Conservation (phyloP, 73 alveolate species). For the Paramecium tetraurelia region DNA sequence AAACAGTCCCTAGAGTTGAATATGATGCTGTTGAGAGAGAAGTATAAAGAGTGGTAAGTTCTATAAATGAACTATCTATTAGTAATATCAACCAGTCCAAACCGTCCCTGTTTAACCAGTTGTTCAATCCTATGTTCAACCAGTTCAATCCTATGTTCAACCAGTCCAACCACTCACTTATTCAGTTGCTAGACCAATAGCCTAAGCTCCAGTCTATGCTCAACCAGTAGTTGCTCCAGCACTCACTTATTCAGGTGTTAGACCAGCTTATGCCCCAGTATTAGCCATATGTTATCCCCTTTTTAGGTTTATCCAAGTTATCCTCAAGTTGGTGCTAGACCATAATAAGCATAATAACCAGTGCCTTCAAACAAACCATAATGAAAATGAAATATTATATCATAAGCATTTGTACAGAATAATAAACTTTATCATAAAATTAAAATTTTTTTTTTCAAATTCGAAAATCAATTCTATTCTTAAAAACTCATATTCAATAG, state of each 20-base stretch:
- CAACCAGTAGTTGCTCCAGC: conserved; percentile 26
- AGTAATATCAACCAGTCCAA: not conserved
- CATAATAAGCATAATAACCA: not conserved
- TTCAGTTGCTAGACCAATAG: conserved; percentile 1
- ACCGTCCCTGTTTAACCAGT: not conserved
- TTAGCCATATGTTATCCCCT: not conserved
- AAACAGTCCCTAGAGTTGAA: conserved; percentile 50
- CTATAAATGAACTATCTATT: not conserved
- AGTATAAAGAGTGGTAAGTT: conserved; percentile 7
- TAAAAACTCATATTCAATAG: not conserved
- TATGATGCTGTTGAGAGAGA: conserved; percentile 55
- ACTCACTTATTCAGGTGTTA: conserved; percentile 13
- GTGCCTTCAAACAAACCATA: not conserved
- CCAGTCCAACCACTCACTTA: not conserved
- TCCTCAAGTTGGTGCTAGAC: not conserved
- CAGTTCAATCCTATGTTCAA: not conserved
- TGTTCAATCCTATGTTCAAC: not conserved
- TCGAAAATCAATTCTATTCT: not conserved
- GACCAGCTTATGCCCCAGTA: conserved; percentile 15
- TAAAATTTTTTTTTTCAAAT: too few relatives aligned
- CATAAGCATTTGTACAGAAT: not conserved
- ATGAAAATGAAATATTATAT: not conserved
- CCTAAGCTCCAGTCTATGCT: conserved; percentile 12
- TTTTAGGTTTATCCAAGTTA: not conserved
- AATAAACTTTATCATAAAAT: not conserved